Evolutionary conservation across 2,329 filamentous ascomycete genomes (phyloP), one percentile per base, ranked within the genome.

Genomic region (Hortaea sp.): DNA sequence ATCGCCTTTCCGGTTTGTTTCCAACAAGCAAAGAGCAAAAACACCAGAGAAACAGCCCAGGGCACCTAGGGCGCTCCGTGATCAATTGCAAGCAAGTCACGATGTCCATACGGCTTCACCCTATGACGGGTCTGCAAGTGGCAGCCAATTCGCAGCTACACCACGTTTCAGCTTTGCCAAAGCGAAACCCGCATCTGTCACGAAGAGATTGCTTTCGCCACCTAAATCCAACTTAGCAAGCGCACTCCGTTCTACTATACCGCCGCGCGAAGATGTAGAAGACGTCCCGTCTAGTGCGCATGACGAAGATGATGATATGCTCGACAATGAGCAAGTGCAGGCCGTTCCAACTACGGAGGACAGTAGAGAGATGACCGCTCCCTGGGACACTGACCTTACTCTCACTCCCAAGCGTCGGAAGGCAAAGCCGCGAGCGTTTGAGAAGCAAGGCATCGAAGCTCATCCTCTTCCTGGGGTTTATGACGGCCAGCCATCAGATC

Each of bases 401-500:
- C 49, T 54, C 44, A 60, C 60, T 1, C 57, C 60, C 4, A 63
- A 63, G 46, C 53, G 60, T 40, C 56, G 59, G 20, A 54, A 54
- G 43, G 32, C n/a, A 9, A 20, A 2, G 20, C 20, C 20, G 20
- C 20, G 20, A 20, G 20, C 20, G 4, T 20, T 20, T 4, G 20
- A 20, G 20, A 20, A 20, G 20, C 20, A 20, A 20, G 20, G 20
- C 20, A 20, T 20, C 20, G 20, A 20, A 4, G 32, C 7, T n/a
- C 32, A 35, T 35, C 32, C n/a, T 9, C 7, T 9, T n/a, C 32
- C 32, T 9, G 20, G 2, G 20, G 20, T 20, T 20, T 2, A 35
- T n/a, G 32, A 35, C 9, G 9, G 7, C n/a, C 32, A 35, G 32
- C 32, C 7, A 2, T 35, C 32, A n/a, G 32, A 9, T 35, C 32